phyloP scores from a whole-genome alignment of 1,284 basidiomycete species.

The Spongispora temasekensis region DNA sequence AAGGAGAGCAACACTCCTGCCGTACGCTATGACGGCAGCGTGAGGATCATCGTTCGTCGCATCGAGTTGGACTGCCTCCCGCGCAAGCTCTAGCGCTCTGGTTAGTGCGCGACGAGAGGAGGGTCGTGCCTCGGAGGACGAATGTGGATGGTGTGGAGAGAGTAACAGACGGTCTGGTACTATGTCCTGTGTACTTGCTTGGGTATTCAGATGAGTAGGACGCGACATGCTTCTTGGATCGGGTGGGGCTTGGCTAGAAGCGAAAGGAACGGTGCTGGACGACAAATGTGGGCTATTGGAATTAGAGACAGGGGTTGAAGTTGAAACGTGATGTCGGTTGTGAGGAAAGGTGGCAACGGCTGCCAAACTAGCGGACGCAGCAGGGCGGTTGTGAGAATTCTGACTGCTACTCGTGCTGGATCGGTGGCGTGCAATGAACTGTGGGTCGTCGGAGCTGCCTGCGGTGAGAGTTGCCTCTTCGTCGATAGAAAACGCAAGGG shows the following conservation, averaged over 20 bases:
- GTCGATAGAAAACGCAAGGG: conserved; percentile 27
- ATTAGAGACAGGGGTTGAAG: conserved; percentile 34
- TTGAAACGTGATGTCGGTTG: conserved; percentile 46
- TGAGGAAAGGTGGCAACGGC: conserved; percentile 64
- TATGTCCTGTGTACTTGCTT: conserved; percentile 40
- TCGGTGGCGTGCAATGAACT: conserved; percentile 24
- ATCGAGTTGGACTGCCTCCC: conserved; percentile 80
- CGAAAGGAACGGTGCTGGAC: conserved; percentile 35
- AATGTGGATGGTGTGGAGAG: conserved; percentile 42
- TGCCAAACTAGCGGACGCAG: conserved; percentile 54
- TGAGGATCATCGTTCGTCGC: conserved; percentile 81
- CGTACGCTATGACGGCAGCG: conserved; percentile 78
- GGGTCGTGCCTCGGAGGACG: conserved; percentile 46
- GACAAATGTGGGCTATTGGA: conserved; percentile 28
- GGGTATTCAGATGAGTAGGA: conserved; percentile 38
- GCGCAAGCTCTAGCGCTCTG: conserved; percentile 76
- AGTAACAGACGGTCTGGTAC: conserved; percentile 46
- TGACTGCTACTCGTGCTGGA: conserved; percentile 36
- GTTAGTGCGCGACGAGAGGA: conserved; percentile 80
- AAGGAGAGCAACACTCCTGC: conserved; percentile 76
- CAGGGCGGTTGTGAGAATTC: conserved; percentile 47
- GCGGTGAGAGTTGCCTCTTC: conserved; percentile 16
- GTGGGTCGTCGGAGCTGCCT: conserved; percentile 18
- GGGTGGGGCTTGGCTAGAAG: conserved; percentile 41
- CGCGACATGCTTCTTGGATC: conserved; percentile 56